Conservation (phyloP, 768 basidiomycete species). For the Tylopilus vinaceipallidus region DNA sequence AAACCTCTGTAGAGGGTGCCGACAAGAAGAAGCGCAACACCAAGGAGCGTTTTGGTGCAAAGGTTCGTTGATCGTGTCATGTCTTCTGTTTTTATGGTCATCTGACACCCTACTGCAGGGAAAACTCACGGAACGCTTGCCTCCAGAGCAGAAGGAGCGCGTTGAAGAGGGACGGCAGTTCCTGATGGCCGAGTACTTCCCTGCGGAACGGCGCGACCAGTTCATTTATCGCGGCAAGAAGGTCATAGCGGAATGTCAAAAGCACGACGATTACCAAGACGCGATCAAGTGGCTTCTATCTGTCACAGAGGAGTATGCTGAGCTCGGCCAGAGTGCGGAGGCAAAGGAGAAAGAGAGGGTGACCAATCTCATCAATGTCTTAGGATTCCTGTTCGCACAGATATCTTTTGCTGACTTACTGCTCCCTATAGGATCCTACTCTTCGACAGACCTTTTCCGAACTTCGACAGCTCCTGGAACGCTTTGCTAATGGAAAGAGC, state of each 20-base stretch:
- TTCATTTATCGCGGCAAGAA: constrained; percentile 95
- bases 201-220: constrained; percentile 85
- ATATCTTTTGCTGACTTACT: constrained; percentile 13
- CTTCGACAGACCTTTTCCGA: constrained; percentile 58
- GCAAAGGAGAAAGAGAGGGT: constrained; percentile 32
- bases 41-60: constrained; percentile 31
- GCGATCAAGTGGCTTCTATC: constrained; percentile 72
- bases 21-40: constrained; percentile 38
- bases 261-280: constrained; percentile 87
- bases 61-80: constrained; percentile 17
- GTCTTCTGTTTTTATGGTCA: not conserved
- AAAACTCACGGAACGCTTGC: constrained; percentile 53
- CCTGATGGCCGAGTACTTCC: constrained; percentile 82
- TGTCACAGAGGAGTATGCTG: constrained; percentile 60
- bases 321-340: constrained; percentile 44
- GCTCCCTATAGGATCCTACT: constrained; percentile 55
- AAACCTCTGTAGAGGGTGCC: constrained; percentile 26
- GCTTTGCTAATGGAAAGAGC: constrained; percentile 77
- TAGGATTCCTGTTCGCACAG: not conserved
- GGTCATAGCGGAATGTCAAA: constrained; percentile 90
- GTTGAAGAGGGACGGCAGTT: constrained; percentile 60
- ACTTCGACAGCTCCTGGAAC: constrained; percentile 81
- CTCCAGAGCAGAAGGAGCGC: constrained; percentile 64
- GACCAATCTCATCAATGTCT: constrained; percentile 14
- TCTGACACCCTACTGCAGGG: constrained; percentile 29